phyloP scores from a whole-genome alignment of 257 asterid species.

The Capsicum rhomboideum region DNA sequence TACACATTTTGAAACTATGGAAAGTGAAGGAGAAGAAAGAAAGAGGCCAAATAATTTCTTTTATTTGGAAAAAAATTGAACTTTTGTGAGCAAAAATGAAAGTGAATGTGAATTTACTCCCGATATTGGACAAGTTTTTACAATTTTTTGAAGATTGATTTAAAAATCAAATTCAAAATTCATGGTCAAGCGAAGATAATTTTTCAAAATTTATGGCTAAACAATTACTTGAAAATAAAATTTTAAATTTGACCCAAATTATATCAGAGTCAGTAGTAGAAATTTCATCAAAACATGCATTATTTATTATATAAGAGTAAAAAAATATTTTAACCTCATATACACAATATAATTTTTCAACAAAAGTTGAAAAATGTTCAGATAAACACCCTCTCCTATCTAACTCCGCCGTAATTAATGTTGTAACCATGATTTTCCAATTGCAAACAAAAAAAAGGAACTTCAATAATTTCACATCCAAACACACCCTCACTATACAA shows the following conservation, averaged over 20 bases:
- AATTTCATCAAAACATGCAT: neutral
- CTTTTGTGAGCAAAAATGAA: neutral
- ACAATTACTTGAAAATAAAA: neutral
- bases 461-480: too few species aligned
- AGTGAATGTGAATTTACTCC: neutral
- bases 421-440: too few species aligned
- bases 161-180: neutral
- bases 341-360: too few species aligned
- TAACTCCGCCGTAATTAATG: too few species aligned
- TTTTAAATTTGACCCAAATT: neutral
- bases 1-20: neutral
- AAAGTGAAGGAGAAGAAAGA: neutral
- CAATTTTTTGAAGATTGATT: neutral
- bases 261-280: rapidly evolving
- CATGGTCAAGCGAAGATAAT: neutral
- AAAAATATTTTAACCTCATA: too few species aligned
- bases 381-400: too few species aligned
- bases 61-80: neutral
- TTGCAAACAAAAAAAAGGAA: too few species aligned
- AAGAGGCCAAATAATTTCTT: neutral
- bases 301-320: neutral
- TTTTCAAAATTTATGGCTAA: neutral
- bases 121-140: neutral
- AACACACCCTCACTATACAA: too few species aligned
- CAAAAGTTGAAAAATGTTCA: too few species aligned